A percentile compares a stretch with the other conserved stretches of the same genome.
phyloP scores from a whole-genome alignment of 2,329 filamentous ascomycete genomes.

The Aspergillus alliaceus region DNA sequence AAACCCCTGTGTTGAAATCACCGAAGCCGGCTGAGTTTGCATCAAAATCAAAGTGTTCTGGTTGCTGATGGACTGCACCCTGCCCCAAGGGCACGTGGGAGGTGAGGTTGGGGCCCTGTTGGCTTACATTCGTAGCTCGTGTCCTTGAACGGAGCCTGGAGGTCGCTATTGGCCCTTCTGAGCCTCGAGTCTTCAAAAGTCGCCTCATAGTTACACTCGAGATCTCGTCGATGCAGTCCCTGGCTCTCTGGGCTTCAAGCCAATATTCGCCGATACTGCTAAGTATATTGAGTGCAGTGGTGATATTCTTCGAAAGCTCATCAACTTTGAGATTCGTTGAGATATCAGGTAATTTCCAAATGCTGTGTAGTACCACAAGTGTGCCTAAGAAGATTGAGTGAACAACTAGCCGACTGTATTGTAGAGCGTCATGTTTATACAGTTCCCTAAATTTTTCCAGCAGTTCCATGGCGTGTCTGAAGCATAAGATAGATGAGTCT shows the following conservation, averaged over 20 bases:
- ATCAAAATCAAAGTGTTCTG: background rate
- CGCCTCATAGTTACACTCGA: slow-evolving; percentile 27
- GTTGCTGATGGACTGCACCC: background rate
- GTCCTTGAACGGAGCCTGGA: background rate
- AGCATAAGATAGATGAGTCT: slow-evolving; percentile 44
- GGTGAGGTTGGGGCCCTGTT: background rate
- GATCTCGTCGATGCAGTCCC: slow-evolving; percentile 32
- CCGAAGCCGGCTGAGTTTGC: background rate
- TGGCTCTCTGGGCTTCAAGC: slow-evolving; percentile 44
- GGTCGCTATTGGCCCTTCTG: background rate
- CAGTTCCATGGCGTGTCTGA: slow-evolving; percentile 43
- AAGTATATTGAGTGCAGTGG: slow-evolving; percentile 47
- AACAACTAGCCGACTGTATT: slow-evolving; percentile 52
- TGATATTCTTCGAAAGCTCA: slow-evolving; percentile 44
- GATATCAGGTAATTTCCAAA: slow-evolving; percentile 49
- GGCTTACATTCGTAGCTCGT: background rate
- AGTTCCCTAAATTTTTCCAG: slow-evolving; percentile 46
- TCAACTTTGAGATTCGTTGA: slow-evolving; percentile 40
- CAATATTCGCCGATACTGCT: slow-evolving; percentile 56
- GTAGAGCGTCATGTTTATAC: slow-evolving; percentile 46
- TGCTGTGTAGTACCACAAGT: slow-evolving; percentile 53
- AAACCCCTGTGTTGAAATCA: background rate
- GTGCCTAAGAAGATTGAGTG: slow-evolving; percentile 52
- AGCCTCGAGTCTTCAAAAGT: slow-evolving; percentile 14
- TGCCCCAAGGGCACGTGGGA: background rate